Percentiles rank a stretch among this genome's conserved stretches.
phyloP scores from a whole-genome alignment of 176 grass and related monocot genomes.

The Aechmea fasciata region DNA sequence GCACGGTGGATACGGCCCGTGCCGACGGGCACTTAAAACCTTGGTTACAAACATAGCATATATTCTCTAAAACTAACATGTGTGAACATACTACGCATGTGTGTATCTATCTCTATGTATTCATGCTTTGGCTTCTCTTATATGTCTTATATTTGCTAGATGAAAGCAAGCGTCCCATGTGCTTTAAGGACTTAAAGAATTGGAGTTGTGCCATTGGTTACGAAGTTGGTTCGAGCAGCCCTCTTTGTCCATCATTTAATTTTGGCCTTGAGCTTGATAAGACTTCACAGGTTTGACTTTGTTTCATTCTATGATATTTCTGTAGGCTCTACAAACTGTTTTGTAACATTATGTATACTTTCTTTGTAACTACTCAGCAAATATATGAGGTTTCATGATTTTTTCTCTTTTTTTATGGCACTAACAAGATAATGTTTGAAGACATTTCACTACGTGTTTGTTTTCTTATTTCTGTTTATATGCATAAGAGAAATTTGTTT shows the following conservation, averaged over 20 bases:
- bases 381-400: too few species aligned
- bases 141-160: conserved; percentile 23
- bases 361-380: too few species aligned
- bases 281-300: conserved; percentile 51
- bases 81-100: background rate
- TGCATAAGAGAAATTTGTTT: too few species aligned
- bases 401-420: too few species aligned
- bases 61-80: too few species aligned
- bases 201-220: conserved; percentile 90
- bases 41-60: too few species aligned
- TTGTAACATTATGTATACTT: too few species aligned
- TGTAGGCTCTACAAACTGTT: background rate
- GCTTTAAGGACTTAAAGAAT: conserved; percentile 58
- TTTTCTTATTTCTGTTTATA: too few species aligned
- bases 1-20: too few species aligned
- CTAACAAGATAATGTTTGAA: too few species aligned
- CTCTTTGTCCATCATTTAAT: conserved; percentile 79
- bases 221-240: conserved; percentile 62
- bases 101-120: conserved; percentile 8
- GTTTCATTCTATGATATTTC: background rate
- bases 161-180: conserved; percentile 39
- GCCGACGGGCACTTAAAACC: too few species aligned
- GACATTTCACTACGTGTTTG: too few species aligned
- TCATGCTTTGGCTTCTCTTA: conserved; percentile 18
- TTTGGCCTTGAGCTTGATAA: conserved; percentile 62